Percentiles rank a stretch among this genome's conserved stretches.
Conservation (phyloP, 139 green algal genomes). For the Auxenochlorella pyrenoidosa region DNA sequence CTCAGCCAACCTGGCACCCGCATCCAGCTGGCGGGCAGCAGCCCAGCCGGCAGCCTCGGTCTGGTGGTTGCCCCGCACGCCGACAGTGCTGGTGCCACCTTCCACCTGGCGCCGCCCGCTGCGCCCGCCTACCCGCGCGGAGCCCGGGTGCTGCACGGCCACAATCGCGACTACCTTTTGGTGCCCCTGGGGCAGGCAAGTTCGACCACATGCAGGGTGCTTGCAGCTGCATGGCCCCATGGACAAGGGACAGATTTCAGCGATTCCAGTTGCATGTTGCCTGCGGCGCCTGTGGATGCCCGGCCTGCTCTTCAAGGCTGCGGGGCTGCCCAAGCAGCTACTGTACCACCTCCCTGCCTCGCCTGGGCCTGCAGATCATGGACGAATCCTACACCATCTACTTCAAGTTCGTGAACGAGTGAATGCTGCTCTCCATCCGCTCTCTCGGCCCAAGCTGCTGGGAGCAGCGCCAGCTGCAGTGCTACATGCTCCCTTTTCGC, state of each 20-base stretch:
- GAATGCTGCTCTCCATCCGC: no score
- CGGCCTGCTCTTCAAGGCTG: no score
- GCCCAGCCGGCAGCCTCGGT: not conserved
- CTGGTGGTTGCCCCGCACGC: not conserved
- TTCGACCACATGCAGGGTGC: no score
- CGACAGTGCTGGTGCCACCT: not conserved
- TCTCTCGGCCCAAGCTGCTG: no score
- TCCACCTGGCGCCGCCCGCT: not conserved
- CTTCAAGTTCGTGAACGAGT: conserved; percentile 29
- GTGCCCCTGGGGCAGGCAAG: conserved; percentile 38
- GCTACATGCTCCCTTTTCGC: no score
- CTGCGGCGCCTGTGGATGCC: no score
- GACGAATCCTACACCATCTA: conserved; percentile 50
- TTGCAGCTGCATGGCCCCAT: no score
- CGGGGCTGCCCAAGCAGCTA: no score
- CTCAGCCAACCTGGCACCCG: conserved; percentile 5
- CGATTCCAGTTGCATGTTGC: no score
- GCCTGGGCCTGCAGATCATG: conserved; percentile 23
- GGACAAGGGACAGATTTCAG: no score
- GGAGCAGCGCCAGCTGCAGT: no score
- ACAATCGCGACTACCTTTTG: conserved; percentile 40
- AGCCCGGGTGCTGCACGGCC: conserved; percentile 32
- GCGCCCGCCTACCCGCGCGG: conserved; percentile 41
- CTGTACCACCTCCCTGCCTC: no score
- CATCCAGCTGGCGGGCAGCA: not conserved